Percentiles rank a stretch among this genome's conserved stretches.
Evolutionary conservation across 2,329 filamentous ascomycete species (phyloP).

Genomic region (Chaetomiaceae sp.): DNA sequence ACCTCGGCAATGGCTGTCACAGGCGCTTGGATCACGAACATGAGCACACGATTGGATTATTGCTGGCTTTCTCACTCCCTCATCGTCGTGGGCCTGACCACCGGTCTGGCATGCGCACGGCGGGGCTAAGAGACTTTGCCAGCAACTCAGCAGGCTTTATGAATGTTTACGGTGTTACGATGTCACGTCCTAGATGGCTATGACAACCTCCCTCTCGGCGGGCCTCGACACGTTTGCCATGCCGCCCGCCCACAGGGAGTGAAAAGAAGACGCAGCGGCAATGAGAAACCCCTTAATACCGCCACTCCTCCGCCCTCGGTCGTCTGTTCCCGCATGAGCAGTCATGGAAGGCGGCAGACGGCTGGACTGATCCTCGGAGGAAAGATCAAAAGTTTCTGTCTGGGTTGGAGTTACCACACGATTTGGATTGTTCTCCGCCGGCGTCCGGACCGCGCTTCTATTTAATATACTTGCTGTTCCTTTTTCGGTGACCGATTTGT

Average conservation of each 20-base stretch:
- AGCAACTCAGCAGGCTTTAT: conserved; percentile 19
- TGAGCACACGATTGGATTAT: conserved; percentile 1
- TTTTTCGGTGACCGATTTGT: not conserved
- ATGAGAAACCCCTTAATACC: conserved; percentile 11
- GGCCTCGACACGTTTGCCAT: conserved; percentile 5
- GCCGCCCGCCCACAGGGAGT: conserved; percentile 3
- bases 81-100: not conserved
- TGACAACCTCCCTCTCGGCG: conserved; percentile 23
- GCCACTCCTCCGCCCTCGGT: not conserved
- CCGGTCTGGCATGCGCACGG: not conserved
- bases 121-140: conserved; percentile 5
- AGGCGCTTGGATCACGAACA: not conserved
- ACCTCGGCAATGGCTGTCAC: conserved; percentile 2
- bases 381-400: conserved; percentile 12
- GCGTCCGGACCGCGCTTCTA: not conserved
- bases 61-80: not conserved
- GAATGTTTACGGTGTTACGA: conserved; percentile 30
- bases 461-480: conserved; percentile 14
- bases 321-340: too few species aligned
- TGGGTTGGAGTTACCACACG: conserved; percentile 5
- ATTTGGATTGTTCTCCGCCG: conserved; percentile 7
- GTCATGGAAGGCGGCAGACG: too few species aligned
- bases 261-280: conserved; percentile 15
- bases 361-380: not conserved
- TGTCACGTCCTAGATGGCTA: conserved; percentile 29